Evolutionary conservation across 306 rosid genomes (phyloP).

Genomic region (Cicer arietinum): DNA sequence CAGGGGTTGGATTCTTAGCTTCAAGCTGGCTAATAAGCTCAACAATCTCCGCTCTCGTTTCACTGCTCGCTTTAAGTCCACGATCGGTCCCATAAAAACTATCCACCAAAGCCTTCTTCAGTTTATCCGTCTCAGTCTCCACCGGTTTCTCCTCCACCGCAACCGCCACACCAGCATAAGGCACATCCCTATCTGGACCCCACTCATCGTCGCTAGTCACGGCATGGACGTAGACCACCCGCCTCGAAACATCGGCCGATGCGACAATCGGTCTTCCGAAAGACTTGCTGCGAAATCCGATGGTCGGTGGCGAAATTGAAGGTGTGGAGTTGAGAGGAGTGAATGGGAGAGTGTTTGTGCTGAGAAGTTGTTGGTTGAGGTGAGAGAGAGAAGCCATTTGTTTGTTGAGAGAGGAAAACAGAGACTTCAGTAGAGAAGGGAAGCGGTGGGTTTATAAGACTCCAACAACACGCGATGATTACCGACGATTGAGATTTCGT

Average conservation of each 20-base stretch:
- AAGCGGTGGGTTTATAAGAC: slow-evolving; percentile 15
- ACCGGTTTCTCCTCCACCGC: slow-evolving; percentile 53
- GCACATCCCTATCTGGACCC: slow-evolving; percentile 55
- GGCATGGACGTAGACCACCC: slow-evolving; percentile 46
- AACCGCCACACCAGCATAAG: slow-evolving; percentile 41
- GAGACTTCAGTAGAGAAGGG: neutral
- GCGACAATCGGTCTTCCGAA: slow-evolving; percentile 33
- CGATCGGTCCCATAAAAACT: slow-evolving; percentile 83
- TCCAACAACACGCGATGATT: neutral
- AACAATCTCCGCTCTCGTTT: slow-evolving; percentile 86
- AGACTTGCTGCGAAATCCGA: slow-evolving; percentile 39
- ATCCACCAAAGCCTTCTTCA: slow-evolving; percentile 82
- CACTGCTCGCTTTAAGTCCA: slow-evolving; percentile 75
- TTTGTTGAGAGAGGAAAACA: neutral
- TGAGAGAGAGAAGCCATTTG: slow-evolving; percentile 68
- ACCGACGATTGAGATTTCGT: neutral
- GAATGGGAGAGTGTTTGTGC: slow-evolving; percentile 50
- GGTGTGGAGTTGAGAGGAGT: slow-evolving; percentile 47
- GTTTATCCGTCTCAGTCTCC: slow-evolving; percentile 59
- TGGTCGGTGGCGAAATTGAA: slow-evolving; percentile 44
- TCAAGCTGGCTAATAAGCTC: slow-evolving; percentile 91
- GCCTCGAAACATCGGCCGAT: slow-evolving; percentile 36
- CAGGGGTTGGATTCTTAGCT: slow-evolving; percentile 82
- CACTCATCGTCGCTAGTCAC: slow-evolving; percentile 53
- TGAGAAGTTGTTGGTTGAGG: slow-evolving; percentile 53